phyloP scores from a whole-genome alignment of 2,329 filamentous ascomycete species.

The Colletotrichum limetticola region DNA sequence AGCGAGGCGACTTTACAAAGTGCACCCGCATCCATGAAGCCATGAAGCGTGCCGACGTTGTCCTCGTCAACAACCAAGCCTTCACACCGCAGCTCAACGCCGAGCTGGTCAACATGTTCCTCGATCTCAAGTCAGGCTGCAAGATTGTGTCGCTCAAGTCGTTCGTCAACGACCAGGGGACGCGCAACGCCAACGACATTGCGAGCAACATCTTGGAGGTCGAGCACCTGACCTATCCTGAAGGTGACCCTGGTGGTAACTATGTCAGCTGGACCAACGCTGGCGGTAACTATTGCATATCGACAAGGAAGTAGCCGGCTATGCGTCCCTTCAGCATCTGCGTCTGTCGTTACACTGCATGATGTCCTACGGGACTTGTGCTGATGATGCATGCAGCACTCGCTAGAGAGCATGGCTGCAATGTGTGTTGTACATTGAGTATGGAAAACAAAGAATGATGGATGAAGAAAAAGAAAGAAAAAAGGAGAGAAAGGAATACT shows the following conservation, averaged over 20 bases:
- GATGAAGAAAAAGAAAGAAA: not conserved
- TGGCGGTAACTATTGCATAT: constrained; percentile 88
- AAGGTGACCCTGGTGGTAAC: constrained; percentile 63
- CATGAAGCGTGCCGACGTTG: constrained; percentile 88
- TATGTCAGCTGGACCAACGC: constrained; percentile 95
- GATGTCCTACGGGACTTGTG: constrained; percentile 31
- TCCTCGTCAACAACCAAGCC: constrained; percentile 97
- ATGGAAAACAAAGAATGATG: not conserved
- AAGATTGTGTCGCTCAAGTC: constrained; percentile 92
- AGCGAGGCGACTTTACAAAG: constrained; percentile 85
- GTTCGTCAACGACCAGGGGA: constrained; percentile 85
- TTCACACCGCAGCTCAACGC: constrained; percentile 91
- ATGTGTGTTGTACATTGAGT: constrained; percentile 18
- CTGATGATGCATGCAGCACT: not conserved
- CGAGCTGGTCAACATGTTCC: constrained; percentile 85
- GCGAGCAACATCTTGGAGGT: constrained; percentile 85
- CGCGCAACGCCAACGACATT: constrained; percentile 82
- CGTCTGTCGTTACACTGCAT: constrained; percentile 22
- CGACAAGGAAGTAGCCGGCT: constrained; percentile 72
- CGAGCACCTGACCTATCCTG: constrained; percentile 69
- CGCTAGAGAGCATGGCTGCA: not conserved
- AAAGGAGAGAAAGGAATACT: not conserved
- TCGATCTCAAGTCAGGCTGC: constrained; percentile 91
- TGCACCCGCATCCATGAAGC: constrained; percentile 76
- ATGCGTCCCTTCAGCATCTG: constrained; percentile 41